Conservation (phyloP, 2,329 filamentous ascomycete species). For the Penicillium sp. region DNA sequence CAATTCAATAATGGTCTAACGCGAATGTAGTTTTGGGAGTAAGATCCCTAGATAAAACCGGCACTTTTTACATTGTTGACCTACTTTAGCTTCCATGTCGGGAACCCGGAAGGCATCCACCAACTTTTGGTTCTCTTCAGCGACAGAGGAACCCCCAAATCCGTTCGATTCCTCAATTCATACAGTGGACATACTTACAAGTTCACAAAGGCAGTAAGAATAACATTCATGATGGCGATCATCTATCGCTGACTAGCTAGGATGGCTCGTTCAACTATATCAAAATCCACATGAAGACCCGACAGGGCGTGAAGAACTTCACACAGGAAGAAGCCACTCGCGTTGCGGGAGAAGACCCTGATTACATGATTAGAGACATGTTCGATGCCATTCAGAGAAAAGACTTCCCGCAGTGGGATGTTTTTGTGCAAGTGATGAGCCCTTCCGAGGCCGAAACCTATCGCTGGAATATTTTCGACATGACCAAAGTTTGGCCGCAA, state of each 20-base stretch:
- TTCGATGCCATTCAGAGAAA: conserved; percentile 71
- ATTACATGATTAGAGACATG: conserved; percentile 77
- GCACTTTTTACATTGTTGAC: not conserved
- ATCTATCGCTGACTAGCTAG: conserved; percentile 3
- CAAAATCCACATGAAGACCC: conserved; percentile 54
- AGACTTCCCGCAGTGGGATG: conserved; percentile 72
- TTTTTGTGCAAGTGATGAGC: conserved; percentile 73
- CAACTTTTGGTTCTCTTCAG: conserved; percentile 64
- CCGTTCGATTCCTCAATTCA: conserved; percentile 63
- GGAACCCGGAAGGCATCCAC: conserved; percentile 63
- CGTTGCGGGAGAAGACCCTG: conserved; percentile 70
- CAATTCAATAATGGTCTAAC: conserved; percentile 4
- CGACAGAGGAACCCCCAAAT: conserved; percentile 64
- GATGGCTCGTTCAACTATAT: conserved; percentile 65
- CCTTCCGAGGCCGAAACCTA: conserved; percentile 72
- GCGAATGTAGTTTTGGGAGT: conserved; percentile 32
- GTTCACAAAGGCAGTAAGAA: conserved; percentile 54
- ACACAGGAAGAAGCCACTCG: conserved; percentile 70
- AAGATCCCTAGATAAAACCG: conserved; percentile 2
- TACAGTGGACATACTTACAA: conserved; percentile 68
- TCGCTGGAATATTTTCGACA: conserved; percentile 80
- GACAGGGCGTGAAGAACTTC: conserved; percentile 51
- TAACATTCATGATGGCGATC: not conserved
- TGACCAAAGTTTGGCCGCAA: conserved; percentile 82
- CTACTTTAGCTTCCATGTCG: conserved; percentile 47